Evolutionary conservation across 495 filamentous ascomycete genomes (phyloP).

Genomic region (Stereocaulon alpinum): DNA sequence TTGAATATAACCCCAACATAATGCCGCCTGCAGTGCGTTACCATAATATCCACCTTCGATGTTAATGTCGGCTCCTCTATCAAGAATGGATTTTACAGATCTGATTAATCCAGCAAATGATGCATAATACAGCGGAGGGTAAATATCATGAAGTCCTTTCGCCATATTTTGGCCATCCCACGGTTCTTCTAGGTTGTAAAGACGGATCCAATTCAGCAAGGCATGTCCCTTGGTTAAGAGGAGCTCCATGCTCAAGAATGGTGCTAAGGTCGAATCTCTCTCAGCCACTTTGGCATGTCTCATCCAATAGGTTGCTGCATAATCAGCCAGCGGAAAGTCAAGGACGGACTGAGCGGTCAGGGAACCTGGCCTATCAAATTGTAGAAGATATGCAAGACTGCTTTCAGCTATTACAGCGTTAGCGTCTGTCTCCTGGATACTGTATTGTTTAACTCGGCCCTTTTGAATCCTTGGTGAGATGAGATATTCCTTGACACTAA

Average conservation of each 20-base stretch:
- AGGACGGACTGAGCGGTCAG: constrained; percentile 3
- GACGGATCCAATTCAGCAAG: constrained; percentile 5
- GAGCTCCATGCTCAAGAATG: neutral
- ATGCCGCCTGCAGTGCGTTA: too few relatives aligned
- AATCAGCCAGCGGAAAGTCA: constrained; percentile 23
- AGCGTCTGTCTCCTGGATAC: constrained; percentile 16
- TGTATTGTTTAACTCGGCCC: neutral
- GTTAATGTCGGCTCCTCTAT: constrained; percentile 23
- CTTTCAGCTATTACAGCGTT: constrained; percentile 22
- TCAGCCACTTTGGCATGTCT: constrained; percentile 19
- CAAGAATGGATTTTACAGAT: constrained; percentile 18
- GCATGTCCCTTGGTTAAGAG: neutral
- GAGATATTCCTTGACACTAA: constrained; percentile 28
- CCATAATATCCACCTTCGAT: constrained; percentile 16
- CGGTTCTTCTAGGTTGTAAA: neutral
- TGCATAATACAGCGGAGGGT: constrained; percentile 20
- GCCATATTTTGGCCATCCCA: neutral
- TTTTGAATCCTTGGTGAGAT: constrained; percentile 7
- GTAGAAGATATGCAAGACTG: constrained; percentile 25
- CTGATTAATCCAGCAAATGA: constrained; percentile 12
- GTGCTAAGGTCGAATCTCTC: neutral
- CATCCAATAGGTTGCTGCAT: constrained; percentile 18
- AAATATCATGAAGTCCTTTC: neutral
- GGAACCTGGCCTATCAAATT: constrained; percentile 12
- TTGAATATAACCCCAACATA: neutral